Base-by-base conservation (phyloP, 1,284 basidiomycete species). In the Cutaneotrichosporon curvatum region DNA sequence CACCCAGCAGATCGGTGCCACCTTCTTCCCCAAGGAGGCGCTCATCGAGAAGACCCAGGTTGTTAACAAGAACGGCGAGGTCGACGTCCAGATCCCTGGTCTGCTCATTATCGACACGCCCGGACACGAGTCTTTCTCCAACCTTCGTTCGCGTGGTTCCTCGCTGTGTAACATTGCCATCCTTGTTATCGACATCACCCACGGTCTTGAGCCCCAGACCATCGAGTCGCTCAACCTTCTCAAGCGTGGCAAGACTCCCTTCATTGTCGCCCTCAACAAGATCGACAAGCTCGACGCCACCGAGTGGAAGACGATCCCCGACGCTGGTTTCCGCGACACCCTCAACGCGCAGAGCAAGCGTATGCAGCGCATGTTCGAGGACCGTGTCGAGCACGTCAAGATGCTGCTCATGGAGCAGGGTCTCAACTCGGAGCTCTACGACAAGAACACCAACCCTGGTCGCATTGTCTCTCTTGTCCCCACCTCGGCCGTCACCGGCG, bases 1-100 rank as follows among this genome's bases (percentile, higher is more conserved):
- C 70, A 99, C 95, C 0, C 95, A 98, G 73, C 95, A 99, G 70
- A 99, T 99, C 60, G 95, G 95, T 78, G 95, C 95, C n/a, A 99
- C 95, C 0, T 99, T 95, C 78, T 98, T 99, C 82, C 95, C 95
- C 39, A 84, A 86, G 40, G 87, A 92, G n/a, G 90, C 91, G 7
- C 95, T 99, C 69, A 82, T 85, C 72, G 80, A 81, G 47, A 98
- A 98, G 78, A 97, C 94, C 2, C 76, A 77, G 16, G 90, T 95
- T 16, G 75, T 98, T 72, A 94, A 96, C 74, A 85, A 81, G 73
- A 83, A 89, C 58, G 82, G 82, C 50, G 73, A 73, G 30, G 84
- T 88, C 73, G 88, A 97, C 61, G 96, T 94, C 79, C 94, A 97
- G 73, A 84, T 97, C 51, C 95, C 95, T 28, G 95, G 95, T 73